phyloP scores from a whole-genome alignment of 1,139 yeast genomes.

The Hyphopichia wangnamkhiaoensis region DNA sequence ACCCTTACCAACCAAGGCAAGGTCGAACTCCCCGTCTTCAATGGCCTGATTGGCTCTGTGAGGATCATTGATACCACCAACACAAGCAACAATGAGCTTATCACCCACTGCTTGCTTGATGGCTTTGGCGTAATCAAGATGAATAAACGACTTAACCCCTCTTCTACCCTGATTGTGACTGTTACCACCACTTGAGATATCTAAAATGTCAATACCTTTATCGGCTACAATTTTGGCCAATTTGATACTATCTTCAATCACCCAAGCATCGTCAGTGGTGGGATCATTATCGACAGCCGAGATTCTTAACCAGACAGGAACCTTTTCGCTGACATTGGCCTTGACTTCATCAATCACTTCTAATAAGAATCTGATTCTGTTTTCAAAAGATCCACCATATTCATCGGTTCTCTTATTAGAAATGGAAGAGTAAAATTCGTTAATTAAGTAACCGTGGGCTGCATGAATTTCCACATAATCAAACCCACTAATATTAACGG shows the following conservation, averaged over 20 bases:
- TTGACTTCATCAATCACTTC: constrained; percentile 35
- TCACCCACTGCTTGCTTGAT: constrained; percentile 48
- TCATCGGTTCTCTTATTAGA: constrained; percentile 51
- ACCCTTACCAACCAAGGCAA: constrained; percentile 45
- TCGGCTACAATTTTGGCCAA: constrained; percentile 42
- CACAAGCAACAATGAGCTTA: constrained; percentile 42
- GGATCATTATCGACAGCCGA: constrained; percentile 42
- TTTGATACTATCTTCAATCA: constrained; percentile 44
- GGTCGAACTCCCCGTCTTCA: constrained; percentile 45
- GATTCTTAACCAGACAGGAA: constrained; percentile 47
- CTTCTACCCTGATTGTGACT: constrained; percentile 32
- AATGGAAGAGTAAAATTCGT: constrained; percentile 35
- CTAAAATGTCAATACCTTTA: constrained; percentile 53
- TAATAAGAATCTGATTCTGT: constrained; percentile 34
- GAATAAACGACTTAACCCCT: constrained; percentile 23
- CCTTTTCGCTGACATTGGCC: constrained; percentile 4
- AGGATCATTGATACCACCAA: constrained; percentile 44
- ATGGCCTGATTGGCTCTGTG: constrained; percentile 37
- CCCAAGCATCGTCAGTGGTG: constrained; percentile 45
- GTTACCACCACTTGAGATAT: constrained; percentile 58
- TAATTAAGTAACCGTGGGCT: constrained; percentile 52
- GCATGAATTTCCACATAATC: constrained; percentile 55
- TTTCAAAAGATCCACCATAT: constrained; percentile 53
- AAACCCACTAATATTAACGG: constrained; percentile 44
- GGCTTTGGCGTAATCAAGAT: constrained; percentile 39